A percentile compares a stretch with the other conserved stretches of the same genome.
Evolutionary conservation across 176 grass and related monocot genomes (phyloP).

Genomic region (Rhynchospora breviuscula): DNA sequence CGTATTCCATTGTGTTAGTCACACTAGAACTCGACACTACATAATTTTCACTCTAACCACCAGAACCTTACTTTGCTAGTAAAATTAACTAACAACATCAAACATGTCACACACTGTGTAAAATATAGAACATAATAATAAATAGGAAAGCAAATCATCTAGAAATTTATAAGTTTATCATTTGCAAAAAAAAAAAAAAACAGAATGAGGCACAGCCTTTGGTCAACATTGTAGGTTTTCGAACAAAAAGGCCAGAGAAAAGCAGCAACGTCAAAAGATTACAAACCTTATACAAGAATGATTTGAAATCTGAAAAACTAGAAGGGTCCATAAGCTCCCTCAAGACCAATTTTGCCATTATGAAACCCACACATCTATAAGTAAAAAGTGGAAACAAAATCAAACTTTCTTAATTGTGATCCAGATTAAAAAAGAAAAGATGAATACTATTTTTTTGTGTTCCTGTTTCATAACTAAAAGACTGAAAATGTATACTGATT

Average conservation of each 20-base stretch:
- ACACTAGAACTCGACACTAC: background rate
- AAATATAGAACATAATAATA: background rate
- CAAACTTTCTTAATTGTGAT: background rate
- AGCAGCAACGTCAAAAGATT: background rate
- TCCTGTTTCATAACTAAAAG: background rate
- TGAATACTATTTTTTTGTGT: background rate
- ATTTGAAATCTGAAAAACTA: constrained; percentile 78
- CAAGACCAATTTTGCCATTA: constrained; percentile 88
- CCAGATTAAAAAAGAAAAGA: constrained; percentile 2
- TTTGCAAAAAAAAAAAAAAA: background rate
- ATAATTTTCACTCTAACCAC: background rate
- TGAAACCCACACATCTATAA: constrained; percentile 83
- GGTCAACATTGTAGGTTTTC: background rate
- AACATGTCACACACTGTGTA: background rate
- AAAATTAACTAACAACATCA: background rate
- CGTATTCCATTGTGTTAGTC: background rate
- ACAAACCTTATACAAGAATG: constrained; percentile 87
- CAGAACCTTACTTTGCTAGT: background rate
- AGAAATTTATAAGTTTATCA: background rate
- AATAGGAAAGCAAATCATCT: background rate
- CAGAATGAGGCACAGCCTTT: background rate
- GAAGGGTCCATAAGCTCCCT: constrained; percentile 83
- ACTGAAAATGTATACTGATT: background rate
- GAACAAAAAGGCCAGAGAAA: background rate
- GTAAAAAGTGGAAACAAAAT: constrained; percentile 19